phyloP scores from a whole-genome alignment of 176 grass and related monocot species.

The Bromus sterilis region DNA sequence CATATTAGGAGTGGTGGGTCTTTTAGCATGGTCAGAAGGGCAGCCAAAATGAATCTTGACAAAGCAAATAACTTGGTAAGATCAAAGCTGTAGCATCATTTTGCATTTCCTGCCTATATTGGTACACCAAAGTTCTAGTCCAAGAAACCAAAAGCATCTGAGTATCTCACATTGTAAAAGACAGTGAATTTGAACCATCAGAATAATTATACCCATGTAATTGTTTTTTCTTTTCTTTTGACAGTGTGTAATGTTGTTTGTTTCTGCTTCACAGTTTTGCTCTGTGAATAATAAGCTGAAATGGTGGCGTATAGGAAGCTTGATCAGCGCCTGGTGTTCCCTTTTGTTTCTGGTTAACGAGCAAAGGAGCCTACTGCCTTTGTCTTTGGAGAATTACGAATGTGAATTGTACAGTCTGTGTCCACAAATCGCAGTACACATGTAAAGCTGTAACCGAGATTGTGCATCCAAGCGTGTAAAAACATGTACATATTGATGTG shows the following conservation, averaged over 20 bases:
- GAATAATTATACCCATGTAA: neutral
- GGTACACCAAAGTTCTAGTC: neutral
- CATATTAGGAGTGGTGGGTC: neutral
- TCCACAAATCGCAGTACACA: neutral
- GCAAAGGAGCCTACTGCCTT: neutral
- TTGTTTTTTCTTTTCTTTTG: neutral
- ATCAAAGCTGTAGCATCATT: neutral
- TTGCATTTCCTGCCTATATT: neutral
- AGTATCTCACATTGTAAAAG: neutral
- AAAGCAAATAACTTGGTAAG: neutral
- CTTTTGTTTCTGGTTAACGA: neutral
- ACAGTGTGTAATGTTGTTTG: neutral
- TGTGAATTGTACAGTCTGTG: neutral
- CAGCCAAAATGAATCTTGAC: neutral
- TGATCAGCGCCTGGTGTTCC: neutral
- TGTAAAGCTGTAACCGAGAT: neutral
- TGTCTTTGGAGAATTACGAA: neutral
- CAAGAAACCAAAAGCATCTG: neutral
- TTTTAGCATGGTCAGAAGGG: neutral
- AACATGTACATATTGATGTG: neutral
- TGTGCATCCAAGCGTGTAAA: neutral
- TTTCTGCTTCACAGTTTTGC: conserved; percentile 2
- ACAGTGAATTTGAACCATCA: neutral
- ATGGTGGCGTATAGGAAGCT: conserved; percentile 9
- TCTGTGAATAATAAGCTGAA: conserved; percentile 18